Evolutionary conservation across 23 red algal genomes (phyloP).

Genomic region (Porphyridium purpureum): DNA sequence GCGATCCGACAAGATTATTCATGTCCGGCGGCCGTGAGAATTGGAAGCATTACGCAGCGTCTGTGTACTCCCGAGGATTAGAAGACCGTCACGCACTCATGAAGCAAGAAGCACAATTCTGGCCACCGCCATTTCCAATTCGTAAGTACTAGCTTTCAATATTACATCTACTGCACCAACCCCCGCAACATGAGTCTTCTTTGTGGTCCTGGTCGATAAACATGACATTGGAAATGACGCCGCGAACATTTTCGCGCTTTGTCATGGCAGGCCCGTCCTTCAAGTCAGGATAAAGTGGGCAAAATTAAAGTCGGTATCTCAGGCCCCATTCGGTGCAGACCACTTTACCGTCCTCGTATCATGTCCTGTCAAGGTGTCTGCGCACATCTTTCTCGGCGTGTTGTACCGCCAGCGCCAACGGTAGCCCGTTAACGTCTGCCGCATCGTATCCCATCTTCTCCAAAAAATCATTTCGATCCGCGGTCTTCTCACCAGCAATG

Average conservation of each 20-base stretch:
- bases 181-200: neutral
- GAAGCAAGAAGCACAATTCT: conserved; percentile 1
- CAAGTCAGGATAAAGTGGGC: neutral
- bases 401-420: too few species aligned
- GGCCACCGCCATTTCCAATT: neutral
- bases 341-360: too few species aligned
- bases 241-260: neutral
- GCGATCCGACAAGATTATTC: neutral
- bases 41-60: too few species aligned
- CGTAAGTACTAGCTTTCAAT: neutral
- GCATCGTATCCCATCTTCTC: too few species aligned
- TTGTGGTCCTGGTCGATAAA: neutral
- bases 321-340: conserved; percentile 2
- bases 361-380: too few species aligned
- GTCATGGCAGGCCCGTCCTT: neutral
- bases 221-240: neutral
- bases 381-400: too few species aligned
- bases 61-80: neutral
- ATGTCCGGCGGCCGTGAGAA: neutral
- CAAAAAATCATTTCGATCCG: too few species aligned
- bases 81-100: neutral
- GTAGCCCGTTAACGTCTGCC: too few species aligned
- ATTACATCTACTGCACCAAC: neutral
- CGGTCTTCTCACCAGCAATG: too few species aligned
- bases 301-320: neutral